These are phyloP conservation scores for Flaveria linearis DNA, from an alignment of 129 eudicot species.

Conservation along the genomic window DNA sequence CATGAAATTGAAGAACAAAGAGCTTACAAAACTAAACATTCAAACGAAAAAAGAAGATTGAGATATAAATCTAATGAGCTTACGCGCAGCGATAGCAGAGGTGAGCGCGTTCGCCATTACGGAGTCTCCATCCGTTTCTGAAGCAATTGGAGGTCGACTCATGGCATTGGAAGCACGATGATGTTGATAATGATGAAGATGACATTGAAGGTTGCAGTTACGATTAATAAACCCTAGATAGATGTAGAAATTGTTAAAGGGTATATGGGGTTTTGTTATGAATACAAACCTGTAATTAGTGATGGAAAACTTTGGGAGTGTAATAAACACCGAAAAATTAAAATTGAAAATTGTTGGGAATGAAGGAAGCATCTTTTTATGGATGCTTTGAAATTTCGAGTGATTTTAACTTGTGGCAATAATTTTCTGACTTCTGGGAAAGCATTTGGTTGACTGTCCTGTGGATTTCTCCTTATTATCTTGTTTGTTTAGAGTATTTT, in stretches of 20 bases:
- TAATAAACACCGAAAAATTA: background rate
- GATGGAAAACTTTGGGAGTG: background rate
- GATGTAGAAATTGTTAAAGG: background rate
- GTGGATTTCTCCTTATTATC: background rate
- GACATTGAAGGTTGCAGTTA: slow-evolving; percentile 33
- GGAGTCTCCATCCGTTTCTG: slow-evolving; percentile 65
- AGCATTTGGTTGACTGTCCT: background rate
- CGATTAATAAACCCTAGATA: slow-evolving; percentile 40
- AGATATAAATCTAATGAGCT: slow-evolving; percentile 1
- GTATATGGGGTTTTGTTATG: background rate
- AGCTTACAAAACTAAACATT: background rate
- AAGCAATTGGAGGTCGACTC: slow-evolving; percentile 46
- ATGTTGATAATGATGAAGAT: slow-evolving; percentile 40
- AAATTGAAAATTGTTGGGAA: background rate
- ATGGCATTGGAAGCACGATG: slow-evolving; percentile 56
- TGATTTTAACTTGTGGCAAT: background rate
- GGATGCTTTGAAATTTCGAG: background rate
- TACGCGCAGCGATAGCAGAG: slow-evolving; percentile 76
- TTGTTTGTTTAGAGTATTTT: too few species aligned
- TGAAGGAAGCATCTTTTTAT: background rate
- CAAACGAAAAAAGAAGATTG: background rate
- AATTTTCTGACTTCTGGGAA: background rate
- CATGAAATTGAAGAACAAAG: background rate
- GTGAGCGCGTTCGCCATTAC: slow-evolving; percentile 60
- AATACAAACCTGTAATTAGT: background rate